Evolutionary conservation across 2,329 filamentous ascomycete genomes (phyloP), one percentile per base, ranked within the genome.

Genomic region (Alternaria metachromatica): DNA sequence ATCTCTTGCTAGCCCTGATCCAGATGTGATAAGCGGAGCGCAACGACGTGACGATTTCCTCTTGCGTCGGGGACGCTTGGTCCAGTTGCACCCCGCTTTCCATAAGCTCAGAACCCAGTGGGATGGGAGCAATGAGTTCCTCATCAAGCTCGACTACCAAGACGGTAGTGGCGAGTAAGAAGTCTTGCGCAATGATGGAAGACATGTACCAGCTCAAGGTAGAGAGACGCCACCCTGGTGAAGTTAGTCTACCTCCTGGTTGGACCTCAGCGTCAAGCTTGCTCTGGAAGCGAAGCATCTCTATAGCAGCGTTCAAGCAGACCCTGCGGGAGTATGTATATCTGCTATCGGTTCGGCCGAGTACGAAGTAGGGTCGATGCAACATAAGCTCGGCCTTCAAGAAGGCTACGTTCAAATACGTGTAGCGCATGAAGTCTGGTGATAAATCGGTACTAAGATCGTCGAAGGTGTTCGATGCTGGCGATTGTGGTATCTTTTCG

Each of bases 121-220:
- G 65, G 13, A 73, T 54, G 7, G 73, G 71, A 10, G 62, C 58
- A 1, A 60, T 49, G 20, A 76, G 43, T 6, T 77, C 76, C 20
- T 72, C 73, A 49, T 79, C 76, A 18, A 83, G 72, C 58, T 85
- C 83, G 4, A 84, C 74, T 41, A 82, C 82, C 5, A 86, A 69
- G 20, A 86, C 78, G 62, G 83, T 84, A 46, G 82, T 82, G 2
- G 84, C 84, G 3, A 85, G 76, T 8, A 86, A 72, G 50, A 85
- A 85, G 63, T 84, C 83, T 59, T 84, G 81, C 3, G 78, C 79
- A 54, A 82, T 76, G 4, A 84, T 66, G 4, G 82, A 82, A 11
- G 80, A 80, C 15, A 84, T 63, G 48, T 83, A 82, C 82, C 82
- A 85, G 44, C 76, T 78, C 41, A 83, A 74, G 5, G 78, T 76